Percentiles rank a stretch among this genome's conserved stretches.
Conservation (phyloP, 139 green algal species). For the Volvox reticuliferus region DNA sequence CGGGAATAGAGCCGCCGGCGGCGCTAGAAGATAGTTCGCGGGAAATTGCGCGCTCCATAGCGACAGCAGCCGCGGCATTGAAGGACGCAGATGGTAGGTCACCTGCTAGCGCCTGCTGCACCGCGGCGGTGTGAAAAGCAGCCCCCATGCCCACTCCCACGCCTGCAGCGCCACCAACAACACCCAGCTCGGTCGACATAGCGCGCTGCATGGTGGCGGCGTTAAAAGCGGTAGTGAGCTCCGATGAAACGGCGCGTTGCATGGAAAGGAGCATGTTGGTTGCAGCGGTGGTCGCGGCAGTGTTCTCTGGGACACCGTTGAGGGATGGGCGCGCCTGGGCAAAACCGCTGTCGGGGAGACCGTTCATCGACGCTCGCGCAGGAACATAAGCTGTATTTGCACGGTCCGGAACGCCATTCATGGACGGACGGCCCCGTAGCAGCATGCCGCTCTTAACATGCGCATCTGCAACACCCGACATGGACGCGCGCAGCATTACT, state of each 20-base stretch:
- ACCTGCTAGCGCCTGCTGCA: constrained; percentile 13
- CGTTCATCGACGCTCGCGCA: constrained; percentile 20
- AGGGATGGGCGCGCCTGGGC: neutral
- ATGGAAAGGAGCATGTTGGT: constrained; percentile 39
- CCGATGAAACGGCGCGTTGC: neutral
- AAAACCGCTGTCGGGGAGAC: neutral
- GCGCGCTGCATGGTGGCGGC: constrained; percentile 34
- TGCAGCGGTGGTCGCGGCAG: neutral
- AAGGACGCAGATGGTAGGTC: neutral
- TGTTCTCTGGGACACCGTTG: neutral
- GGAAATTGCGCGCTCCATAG: constrained; percentile 41
- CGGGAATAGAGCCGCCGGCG: neutral
- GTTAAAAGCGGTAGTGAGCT: neutral
- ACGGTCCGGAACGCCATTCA: neutral
- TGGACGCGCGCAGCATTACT: neutral
- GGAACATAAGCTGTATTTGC: neutral
- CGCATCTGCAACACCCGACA: neutral
- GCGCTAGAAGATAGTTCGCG: neutral
- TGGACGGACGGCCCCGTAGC: neutral
- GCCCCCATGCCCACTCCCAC: neutral
- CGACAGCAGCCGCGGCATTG: constrained; percentile 6
- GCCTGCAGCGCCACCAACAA: neutral
- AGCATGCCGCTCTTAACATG: neutral
- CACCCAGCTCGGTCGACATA: neutral
- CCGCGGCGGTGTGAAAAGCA: neutral